Conservation (phyloP, 2,329 filamentous ascomycete species). For the Coleophoma cylindrospora region DNA sequence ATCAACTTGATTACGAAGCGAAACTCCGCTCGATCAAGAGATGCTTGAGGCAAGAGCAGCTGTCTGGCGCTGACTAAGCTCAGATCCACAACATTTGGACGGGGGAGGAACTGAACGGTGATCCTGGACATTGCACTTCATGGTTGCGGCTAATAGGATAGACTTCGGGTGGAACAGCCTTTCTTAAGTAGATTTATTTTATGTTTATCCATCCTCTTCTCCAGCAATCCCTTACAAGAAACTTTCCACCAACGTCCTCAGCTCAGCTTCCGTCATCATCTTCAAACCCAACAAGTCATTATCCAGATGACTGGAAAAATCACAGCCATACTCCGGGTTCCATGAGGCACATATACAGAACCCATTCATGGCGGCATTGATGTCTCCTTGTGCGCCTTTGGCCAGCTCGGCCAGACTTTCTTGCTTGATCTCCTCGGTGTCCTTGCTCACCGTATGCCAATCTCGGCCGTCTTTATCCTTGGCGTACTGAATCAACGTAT, state of each 20-base stretch:
- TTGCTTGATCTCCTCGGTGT: conserved; percentile 23
- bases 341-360: conserved; percentile 25
- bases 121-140: too few relatives aligned
- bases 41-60: too few relatives aligned
- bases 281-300: conserved; percentile 31
- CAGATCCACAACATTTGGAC: too few relatives aligned
- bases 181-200: too few relatives aligned
- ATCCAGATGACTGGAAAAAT: conserved; percentile 25
- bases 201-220: too few relatives aligned
- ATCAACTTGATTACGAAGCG: too few relatives aligned
- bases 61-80: too few relatives aligned
- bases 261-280: conserved; percentile 11
- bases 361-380: conserved; percentile 18
- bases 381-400: conserved; percentile 13
- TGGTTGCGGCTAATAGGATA: too few relatives aligned
- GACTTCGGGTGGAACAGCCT: too few relatives aligned
- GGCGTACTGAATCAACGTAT: conserved; percentile 28
- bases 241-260: conserved; percentile 40
- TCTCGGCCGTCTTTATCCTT: conserved; percentile 26
- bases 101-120: too few relatives aligned
- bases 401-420: conserved; percentile 23
- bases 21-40: too few relatives aligned
- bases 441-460: conserved; percentile 18
- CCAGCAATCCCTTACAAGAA: conserved; percentile 34
- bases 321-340: conserved; percentile 23